Evolutionary conservation across 73 alveolate species (phyloP).

Genomic region (Paramecium pentaurelia): DNA sequence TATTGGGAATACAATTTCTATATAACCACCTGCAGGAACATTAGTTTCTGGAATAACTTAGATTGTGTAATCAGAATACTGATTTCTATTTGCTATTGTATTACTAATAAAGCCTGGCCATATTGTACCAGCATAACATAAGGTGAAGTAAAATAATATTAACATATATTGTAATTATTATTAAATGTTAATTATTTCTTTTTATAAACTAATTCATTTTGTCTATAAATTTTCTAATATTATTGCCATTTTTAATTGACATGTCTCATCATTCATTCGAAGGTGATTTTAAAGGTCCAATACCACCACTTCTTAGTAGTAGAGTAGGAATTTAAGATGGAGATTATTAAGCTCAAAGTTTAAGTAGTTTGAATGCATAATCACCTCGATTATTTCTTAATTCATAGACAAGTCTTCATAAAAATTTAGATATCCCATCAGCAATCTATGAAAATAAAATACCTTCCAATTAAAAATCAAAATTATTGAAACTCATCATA

Average conservation of each 20-base stretch:
- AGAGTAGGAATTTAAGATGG: background rate
- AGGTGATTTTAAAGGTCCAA: background rate
- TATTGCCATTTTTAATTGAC: background rate
- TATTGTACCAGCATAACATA: conserved; percentile 38
- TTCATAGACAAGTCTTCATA: background rate
- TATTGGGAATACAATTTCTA: conserved; percentile 9
- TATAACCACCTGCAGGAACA: conserved; percentile 36
- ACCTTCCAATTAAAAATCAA: background rate
- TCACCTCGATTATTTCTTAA: background rate
- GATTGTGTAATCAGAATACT: conserved; percentile 11
- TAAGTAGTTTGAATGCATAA: background rate
- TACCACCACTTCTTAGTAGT: background rate
- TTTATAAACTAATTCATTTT: background rate
- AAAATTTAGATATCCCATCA: too few relatives aligned
- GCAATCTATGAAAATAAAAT: background rate
- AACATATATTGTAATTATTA: background rate
- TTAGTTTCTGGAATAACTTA: conserved; percentile 1
- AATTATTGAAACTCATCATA: background rate
- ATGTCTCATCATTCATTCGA: background rate
- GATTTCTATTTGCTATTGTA: conserved; percentile 9
- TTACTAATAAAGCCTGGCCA: background rate
- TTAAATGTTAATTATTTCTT: background rate
- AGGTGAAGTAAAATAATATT: background rate
- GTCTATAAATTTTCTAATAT: background rate
- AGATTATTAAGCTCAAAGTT: background rate